These are phyloP conservation scores for Aspergillus niger DNA, from an alignment of 2,329 filamentous ascomycete species.

Conservation along the genomic window DNA sequence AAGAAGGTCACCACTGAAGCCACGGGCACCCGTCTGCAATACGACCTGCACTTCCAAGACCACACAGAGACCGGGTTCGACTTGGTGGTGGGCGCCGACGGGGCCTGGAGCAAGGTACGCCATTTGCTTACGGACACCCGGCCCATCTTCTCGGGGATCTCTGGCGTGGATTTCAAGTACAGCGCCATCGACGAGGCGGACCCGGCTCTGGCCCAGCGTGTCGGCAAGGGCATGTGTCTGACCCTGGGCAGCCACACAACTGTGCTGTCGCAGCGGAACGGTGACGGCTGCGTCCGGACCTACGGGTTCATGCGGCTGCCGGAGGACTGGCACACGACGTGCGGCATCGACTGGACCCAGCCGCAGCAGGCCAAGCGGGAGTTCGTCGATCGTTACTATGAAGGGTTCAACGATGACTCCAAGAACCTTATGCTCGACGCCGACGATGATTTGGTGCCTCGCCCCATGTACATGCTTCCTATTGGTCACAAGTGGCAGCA, in stretches of 20 bases:
- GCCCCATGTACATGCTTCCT: conserved; percentile 28
- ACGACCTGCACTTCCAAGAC: too few species aligned
- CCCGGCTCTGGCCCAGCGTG: too few species aligned
- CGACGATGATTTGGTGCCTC: neutral
- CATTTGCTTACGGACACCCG: conserved; percentile 20
- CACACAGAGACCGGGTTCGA: conserved; percentile 20
- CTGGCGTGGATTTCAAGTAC: too few species aligned
- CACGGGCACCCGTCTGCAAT: too few species aligned
- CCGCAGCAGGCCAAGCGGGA: too few species aligned
- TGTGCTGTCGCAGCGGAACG: conserved; percentile 30
- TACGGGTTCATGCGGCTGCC: conserved; percentile 26
- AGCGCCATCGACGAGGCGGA: too few species aligned
- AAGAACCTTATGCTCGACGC: too few species aligned
- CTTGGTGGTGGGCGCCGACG: conserved; percentile 32
- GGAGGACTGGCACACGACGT: neutral
- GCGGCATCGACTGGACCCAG: too few species aligned
- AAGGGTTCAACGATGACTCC: conserved; percentile 13
- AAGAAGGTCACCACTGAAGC: too few species aligned
- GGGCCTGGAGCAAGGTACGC: conserved; percentile 32
- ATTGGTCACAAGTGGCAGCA: conserved; percentile 23
- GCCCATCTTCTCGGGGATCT: conserved; percentile 12
- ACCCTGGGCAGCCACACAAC: conserved; percentile 26
- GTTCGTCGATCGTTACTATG: conserved; percentile 23
- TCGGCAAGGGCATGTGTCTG: conserved; percentile 19
- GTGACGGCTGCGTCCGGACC: conserved; percentile 25